Percentiles rank a stretch among this genome's conserved stretches.
Evolutionary conservation across 352 stramenopile genomes (phyloP).

Genomic region (Phytopythium cucurbitacearum): DNA sequence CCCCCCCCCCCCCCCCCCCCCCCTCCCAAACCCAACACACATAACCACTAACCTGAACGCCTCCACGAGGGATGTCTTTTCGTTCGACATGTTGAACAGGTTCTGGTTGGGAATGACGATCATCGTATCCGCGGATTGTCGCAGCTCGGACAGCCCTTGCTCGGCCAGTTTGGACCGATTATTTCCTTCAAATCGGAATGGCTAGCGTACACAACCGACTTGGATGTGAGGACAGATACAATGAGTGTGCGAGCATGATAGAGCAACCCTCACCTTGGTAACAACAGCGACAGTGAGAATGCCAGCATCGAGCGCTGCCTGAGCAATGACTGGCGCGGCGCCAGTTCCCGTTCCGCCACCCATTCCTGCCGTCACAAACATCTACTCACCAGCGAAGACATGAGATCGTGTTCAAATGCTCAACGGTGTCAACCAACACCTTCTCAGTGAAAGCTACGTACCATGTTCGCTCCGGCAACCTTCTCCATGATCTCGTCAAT

Average conservation of each 20-base stretch:
- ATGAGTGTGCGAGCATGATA: too few relatives aligned
- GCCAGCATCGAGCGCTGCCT: slow-evolving; percentile 74
- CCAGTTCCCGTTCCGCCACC: slow-evolving; percentile 79
- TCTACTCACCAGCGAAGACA: slow-evolving; percentile 25
- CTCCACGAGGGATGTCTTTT: slow-evolving; percentile 85
- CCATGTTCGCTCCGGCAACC: slow-evolving; percentile 84
- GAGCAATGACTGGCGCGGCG: slow-evolving; percentile 79
- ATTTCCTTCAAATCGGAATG: slow-evolving; percentile 81
- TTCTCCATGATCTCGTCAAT: slow-evolving; percentile 87
- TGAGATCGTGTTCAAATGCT: not conserved
- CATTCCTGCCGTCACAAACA: slow-evolving; percentile 88
- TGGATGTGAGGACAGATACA: too few relatives aligned
- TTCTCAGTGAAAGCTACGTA: slow-evolving; percentile 11
- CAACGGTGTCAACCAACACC: not conserved
- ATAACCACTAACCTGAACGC: slow-evolving; percentile 55
- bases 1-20: too few relatives aligned
- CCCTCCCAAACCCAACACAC: not conserved
- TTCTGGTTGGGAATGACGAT: slow-evolving; percentile 89
- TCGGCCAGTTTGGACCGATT: slow-evolving; percentile 79
- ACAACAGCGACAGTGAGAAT: slow-evolving; percentile 85
- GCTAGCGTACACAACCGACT: slow-evolving; percentile 16
- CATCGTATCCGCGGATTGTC: slow-evolving; percentile 86
- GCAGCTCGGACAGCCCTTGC: slow-evolving; percentile 69
- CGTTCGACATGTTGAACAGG: slow-evolving; percentile 86
- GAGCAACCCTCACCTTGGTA: slow-evolving; percentile 50